Percentiles rank a stretch among this genome's conserved stretches.
Conservation (phyloP, 805 yeast genomes). For the Suhomyces sp. region DNA sequence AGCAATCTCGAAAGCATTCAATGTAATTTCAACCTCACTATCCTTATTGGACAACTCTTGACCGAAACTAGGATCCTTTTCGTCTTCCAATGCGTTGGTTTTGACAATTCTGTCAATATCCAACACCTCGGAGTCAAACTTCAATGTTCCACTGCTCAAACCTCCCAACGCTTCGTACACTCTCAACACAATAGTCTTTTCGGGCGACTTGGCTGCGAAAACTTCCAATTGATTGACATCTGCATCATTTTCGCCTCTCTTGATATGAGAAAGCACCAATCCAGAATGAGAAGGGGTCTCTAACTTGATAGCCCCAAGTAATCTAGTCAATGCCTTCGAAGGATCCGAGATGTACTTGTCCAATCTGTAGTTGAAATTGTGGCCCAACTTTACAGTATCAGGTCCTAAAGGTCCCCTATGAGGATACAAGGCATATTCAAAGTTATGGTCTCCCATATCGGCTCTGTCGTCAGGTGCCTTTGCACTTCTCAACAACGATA, state of each 20-base stretch:
- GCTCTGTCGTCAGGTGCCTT: conserved; percentile 94
- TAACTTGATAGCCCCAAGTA: conserved; percentile 19
- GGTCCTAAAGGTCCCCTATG: conserved; percentile 66
- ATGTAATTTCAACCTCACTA: conserved; percentile 40
- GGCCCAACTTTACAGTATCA: conserved; percentile 69
- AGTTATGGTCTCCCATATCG: conserved; percentile 85
- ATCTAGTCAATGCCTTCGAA: conserved; percentile 8
- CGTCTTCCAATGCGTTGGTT: conserved; percentile 60
- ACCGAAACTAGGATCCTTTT: conserved; percentile 22
- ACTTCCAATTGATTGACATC: conserved; percentile 48
- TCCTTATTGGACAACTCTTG: conserved; percentile 32
- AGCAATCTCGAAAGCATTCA: conserved; percentile 79
- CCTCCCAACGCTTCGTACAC: conserved; percentile 92
- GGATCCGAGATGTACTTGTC: conserved; percentile 16
- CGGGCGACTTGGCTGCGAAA: conserved; percentile 39
- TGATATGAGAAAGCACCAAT: conserved; percentile 70
- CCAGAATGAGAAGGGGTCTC: conserved; percentile 41
- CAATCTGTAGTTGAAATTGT: conserved; percentile 68
- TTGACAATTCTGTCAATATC: conserved; percentile 47
- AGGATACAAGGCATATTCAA: conserved; percentile 82
- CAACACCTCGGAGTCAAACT: conserved; percentile 33
- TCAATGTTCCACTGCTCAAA: conserved; percentile 49
- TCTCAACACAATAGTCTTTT: conserved; percentile 61
- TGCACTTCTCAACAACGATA: conserved; percentile 84
- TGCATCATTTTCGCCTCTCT: conserved; percentile 83